phyloP scores from a whole-genome alignment of 176 grass and related monocot species.

The Hyparrhenia diplandra region DNA sequence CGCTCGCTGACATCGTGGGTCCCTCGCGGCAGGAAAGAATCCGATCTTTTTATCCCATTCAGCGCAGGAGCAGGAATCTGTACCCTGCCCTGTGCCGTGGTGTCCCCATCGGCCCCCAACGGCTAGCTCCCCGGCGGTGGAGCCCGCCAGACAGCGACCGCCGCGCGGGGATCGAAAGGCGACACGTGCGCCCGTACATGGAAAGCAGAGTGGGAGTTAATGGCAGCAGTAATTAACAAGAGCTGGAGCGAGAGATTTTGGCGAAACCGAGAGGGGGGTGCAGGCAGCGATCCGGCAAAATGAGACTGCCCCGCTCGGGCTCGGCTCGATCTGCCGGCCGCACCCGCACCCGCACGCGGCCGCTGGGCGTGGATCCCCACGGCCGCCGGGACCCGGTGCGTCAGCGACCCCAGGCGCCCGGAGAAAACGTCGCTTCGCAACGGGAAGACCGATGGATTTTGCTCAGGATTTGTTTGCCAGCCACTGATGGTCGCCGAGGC shows the following conservation, averaged over 20 bases:
- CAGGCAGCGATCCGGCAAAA: slow-evolving; percentile 11
- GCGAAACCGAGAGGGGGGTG: background rate
- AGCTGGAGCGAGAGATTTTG: background rate
- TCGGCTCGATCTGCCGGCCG: background rate
- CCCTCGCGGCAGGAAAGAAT: slow-evolving; percentile 7
- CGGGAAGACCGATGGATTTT: slow-evolving; percentile 14
- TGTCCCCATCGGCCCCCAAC: slow-evolving; percentile 39
- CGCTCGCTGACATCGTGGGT: slow-evolving; percentile 7
- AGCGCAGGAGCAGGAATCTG: background rate
- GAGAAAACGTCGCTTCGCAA: background rate
- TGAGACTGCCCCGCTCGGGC: background rate
- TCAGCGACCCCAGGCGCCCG: background rate
- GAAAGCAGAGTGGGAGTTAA: slow-evolving; percentile 20
- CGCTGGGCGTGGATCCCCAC: slow-evolving; percentile 36
- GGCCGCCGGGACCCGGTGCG: background rate
- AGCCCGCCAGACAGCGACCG: background rate
- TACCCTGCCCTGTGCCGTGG: slow-evolving; percentile 1
- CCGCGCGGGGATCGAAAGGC: background rate
- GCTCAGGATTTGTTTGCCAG: slow-evolving; percentile 8
- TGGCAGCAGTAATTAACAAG: slow-evolving; percentile 15
- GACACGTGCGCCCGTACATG: slow-evolving; percentile 33
- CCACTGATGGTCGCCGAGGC: background rate
- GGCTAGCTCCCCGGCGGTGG: slow-evolving; percentile 31
- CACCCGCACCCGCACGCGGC: too few relatives aligned
- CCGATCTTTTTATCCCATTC: slow-evolving; percentile 24